A percentile compares a stretch with the other conserved stretches of the same genome.
These are phyloP conservation scores for Trichosporon faecale DNA, from an alignment of 1,284 basidiomycete genomes.

Conservation along the genomic window DNA sequence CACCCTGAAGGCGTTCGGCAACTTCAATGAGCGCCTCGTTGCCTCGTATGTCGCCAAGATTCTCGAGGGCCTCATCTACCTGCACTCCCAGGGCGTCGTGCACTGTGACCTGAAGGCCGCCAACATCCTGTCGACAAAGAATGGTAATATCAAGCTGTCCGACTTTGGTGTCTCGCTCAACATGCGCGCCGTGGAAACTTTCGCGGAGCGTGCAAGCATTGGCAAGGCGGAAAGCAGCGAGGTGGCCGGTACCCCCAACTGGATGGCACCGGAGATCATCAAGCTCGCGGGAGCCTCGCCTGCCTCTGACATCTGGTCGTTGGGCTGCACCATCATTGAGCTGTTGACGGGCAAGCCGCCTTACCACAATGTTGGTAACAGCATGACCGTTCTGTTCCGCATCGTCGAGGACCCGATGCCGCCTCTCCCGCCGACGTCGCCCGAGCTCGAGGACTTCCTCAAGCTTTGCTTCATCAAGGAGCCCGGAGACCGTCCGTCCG, in stretches of 20 bases:
- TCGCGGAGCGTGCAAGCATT: slow-evolving; percentile 59
- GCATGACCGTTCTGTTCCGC: slow-evolving; percentile 92
- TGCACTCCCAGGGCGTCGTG: slow-evolving; percentile 74
- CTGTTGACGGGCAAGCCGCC: slow-evolving; percentile 87
- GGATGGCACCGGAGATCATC: slow-evolving; percentile 97
- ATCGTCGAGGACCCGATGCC: slow-evolving; percentile 90
- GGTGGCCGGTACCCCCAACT: slow-evolving; percentile 89
- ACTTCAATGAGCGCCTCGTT: slow-evolving; percentile 82
- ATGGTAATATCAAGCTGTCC: slow-evolving; percentile 57
- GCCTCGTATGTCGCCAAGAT: slow-evolving; percentile 90
- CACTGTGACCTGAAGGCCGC: slow-evolving; percentile 40
- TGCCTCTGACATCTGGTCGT: slow-evolving; percentile 71
- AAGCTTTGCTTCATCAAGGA: slow-evolving; percentile 84
- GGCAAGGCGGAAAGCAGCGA: slow-evolving; percentile 32
- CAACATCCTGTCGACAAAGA: slow-evolving; percentile 60
- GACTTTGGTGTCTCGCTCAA: slow-evolving; percentile 60
- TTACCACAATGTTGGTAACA: slow-evolving; percentile 78
- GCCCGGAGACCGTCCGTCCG: slow-evolving; percentile 71
- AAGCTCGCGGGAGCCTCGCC: slow-evolving; percentile 62
- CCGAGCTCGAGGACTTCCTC: slow-evolving; percentile 71
- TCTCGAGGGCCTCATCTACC: slow-evolving; percentile 82
- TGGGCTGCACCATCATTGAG: slow-evolving; percentile 91
- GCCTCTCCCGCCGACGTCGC: slow-evolving; percentile 74
- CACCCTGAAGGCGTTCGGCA: slow-evolving; percentile 85
- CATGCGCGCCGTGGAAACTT: slow-evolving; percentile 61